These are phyloP conservation scores for Amanita molliuscula DNA, from an alignment of 768 basidiomycete species.

Conservation along the genomic window DNA sequence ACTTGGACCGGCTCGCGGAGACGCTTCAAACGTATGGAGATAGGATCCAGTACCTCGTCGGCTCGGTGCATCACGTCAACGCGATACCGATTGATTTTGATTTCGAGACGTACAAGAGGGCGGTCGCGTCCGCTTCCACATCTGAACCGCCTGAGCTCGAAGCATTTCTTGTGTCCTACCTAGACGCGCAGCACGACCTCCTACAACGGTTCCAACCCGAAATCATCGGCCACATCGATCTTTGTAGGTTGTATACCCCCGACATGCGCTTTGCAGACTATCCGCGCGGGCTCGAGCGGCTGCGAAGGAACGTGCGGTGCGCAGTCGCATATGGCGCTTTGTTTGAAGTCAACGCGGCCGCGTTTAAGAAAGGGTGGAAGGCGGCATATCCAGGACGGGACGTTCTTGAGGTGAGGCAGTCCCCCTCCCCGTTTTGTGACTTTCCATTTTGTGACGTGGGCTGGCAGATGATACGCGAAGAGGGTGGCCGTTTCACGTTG, in stretches of 20 bases:
- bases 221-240: slow-evolving; percentile 88
- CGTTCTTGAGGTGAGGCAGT: slow-evolving; percentile 52
- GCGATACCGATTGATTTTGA: slow-evolving; percentile 91
- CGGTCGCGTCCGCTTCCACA: slow-evolving; percentile 31
- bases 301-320: slow-evolving; percentile 65
- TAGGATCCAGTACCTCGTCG: slow-evolving; percentile 81
- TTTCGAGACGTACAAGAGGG: slow-evolving; percentile 50
- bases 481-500: slow-evolving; percentile 68
- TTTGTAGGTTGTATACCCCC: slow-evolving; percentile 82
- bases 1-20: slow-evolving; percentile 46
- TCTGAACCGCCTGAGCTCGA: slow-evolving; percentile 24
- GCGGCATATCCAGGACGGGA: slow-evolving; percentile 78
- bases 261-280: slow-evolving; percentile 41
- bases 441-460: slow-evolving; percentile 5
- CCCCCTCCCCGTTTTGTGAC: slow-evolving; percentile 4
- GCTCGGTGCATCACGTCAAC: slow-evolving; percentile 88
- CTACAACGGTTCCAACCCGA: slow-evolving; percentile 69
- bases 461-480: slow-evolving; percentile 54
- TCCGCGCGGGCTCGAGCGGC: slow-evolving; percentile 48
- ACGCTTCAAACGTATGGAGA: slow-evolving; percentile 38
- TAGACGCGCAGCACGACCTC: slow-evolving; percentile 77
- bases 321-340: slow-evolving; percentile 79
- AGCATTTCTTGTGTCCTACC: slow-evolving; percentile 56
- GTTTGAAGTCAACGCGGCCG: slow-evolving; percentile 90
- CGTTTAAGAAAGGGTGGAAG: slow-evolving; percentile 85